These are phyloP conservation scores for Papiliotrema fonsecae DNA, from an alignment of 1,284 basidiomycete genomes.

Conservation along the genomic window DNA sequence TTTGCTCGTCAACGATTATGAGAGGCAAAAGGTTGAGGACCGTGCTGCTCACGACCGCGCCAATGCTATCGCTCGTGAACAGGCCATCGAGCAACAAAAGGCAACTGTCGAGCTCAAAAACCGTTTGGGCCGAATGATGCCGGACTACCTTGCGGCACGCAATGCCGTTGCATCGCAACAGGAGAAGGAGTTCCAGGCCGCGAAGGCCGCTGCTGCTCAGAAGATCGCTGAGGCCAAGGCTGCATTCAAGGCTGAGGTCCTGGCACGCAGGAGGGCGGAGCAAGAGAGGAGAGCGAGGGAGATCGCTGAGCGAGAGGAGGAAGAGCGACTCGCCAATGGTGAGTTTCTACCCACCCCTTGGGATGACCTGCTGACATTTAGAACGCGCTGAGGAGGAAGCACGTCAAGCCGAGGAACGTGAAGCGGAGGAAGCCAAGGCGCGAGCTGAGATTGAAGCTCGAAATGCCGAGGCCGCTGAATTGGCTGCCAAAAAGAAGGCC, in stretches of 20 bases:
- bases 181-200: constrained; percentile 66
- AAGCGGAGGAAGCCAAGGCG: constrained; percentile 32
- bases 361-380: constrained; percentile 9
- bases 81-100: constrained; percentile 60
- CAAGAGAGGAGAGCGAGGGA: constrained; percentile 58
- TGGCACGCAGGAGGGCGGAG: constrained; percentile 49
- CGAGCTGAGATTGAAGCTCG: constrained; percentile 51
- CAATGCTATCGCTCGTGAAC: constrained; percentile 61
- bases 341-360: constrained; percentile 26
- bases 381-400: constrained; percentile 33
- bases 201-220: constrained; percentile 57
- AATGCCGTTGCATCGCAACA: constrained; percentile 61
- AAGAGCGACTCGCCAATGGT: constrained; percentile 47
- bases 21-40: constrained; percentile 74
- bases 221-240: constrained; percentile 85
- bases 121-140: constrained; percentile 68
- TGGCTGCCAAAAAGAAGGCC: constrained; percentile 23
- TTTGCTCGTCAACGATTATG: constrained; percentile 81
- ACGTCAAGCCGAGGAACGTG: constrained; percentile 23
- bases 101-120: constrained; percentile 72
- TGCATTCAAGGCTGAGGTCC: constrained; percentile 58
- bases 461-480: constrained; percentile 47
- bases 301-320: constrained; percentile 57
- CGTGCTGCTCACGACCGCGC: constrained; percentile 63
- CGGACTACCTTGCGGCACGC: constrained; percentile 65